These are phyloP conservation scores for Phytopythium montanum DNA, from an alignment of 352 stramenopile genomes.

Conservation along the genomic window DNA sequence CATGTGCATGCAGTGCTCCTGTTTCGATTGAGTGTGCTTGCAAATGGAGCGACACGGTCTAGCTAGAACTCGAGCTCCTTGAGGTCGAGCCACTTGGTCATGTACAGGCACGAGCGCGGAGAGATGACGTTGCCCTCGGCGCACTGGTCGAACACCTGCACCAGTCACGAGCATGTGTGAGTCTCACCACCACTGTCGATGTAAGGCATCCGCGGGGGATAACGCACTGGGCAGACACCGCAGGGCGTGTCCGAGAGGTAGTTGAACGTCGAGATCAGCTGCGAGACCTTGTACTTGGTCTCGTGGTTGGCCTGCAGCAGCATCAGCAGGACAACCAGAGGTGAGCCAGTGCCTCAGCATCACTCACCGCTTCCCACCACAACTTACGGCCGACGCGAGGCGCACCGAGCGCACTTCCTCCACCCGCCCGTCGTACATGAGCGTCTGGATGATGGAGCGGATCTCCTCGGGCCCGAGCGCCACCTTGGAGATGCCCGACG, in stretches of 20 bases:
- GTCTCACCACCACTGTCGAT: too few relatives aligned
- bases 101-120: constrained; percentile 88
- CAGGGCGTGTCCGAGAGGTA: constrained; percentile 88
- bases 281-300: constrained; percentile 86
- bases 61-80: constrained; percentile 86
- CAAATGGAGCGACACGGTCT: too few relatives aligned
- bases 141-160: constrained; percentile 88
- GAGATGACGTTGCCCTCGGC: constrained; percentile 90
- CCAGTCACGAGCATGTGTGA: background rate
- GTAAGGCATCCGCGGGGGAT: constrained; percentile 2
- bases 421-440: constrained; percentile 91
- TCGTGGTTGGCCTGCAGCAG: constrained; percentile 58
- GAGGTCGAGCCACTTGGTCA: constrained; percentile 89
- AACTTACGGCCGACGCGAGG: constrained; percentile 68
- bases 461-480: constrained; percentile 89
- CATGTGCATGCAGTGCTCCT: too few relatives aligned
- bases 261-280: constrained; percentile 85
- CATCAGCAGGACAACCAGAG: background rate
- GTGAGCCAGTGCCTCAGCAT: background rate
- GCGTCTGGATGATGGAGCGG: constrained; percentile 89
- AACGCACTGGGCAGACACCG: constrained; percentile 82
- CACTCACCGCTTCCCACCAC: background rate
- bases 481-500: constrained; percentile 89
- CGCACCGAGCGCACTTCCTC: constrained; percentile 86
- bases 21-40: too few relatives aligned